Evolutionary conservation across 352 stramenopile species (phyloP).

Genomic region (Globisporangium irregulare): DNA sequence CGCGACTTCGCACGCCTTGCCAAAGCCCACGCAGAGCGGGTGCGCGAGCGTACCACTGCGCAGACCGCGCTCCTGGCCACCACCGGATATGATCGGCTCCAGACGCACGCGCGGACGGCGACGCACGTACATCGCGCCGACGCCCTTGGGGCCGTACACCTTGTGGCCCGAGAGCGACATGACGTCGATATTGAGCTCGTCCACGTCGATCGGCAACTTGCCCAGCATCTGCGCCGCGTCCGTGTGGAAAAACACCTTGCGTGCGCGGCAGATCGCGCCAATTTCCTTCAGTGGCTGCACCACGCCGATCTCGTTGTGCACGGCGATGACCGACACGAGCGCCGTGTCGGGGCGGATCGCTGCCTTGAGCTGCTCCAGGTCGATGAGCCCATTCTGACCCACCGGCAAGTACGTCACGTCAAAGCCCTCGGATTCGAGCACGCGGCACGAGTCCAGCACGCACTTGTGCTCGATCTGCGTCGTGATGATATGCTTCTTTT

Average conservation of each 20-base stretch:
- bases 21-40: conserved; percentile 85
- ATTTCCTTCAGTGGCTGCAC: conserved; percentile 98
- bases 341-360: conserved; percentile 95
- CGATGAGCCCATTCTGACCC: conserved; percentile 91
- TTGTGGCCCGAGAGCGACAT: conserved; percentile 99
- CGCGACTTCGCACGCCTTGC: conserved; percentile 92
- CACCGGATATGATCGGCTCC: conserved; percentile 97
- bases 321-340: conserved; percentile 97
- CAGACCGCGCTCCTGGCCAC: conserved; percentile 97
- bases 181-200: conserved; percentile 98
- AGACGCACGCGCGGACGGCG: conserved; percentile 95
- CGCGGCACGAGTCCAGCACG: conserved; percentile 97
- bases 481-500: conserved; percentile 99
- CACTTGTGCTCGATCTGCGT: conserved; percentile 98
- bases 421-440: conserved; percentile 96
- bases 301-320: conserved; percentile 99
- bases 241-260: conserved; percentile 98
- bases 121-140: conserved; percentile 98
- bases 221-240: conserved; percentile 99
- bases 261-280: conserved; percentile 88
- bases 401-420: conserved; percentile 98
- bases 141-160: conserved; percentile 99
- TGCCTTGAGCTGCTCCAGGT: conserved; percentile 93
- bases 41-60: conserved; percentile 88
- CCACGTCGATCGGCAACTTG: conserved; percentile 97